Evolutionary conservation across 176 grass and related monocot genomes (phyloP).

Genomic region (Thalia dealbata): DNA sequence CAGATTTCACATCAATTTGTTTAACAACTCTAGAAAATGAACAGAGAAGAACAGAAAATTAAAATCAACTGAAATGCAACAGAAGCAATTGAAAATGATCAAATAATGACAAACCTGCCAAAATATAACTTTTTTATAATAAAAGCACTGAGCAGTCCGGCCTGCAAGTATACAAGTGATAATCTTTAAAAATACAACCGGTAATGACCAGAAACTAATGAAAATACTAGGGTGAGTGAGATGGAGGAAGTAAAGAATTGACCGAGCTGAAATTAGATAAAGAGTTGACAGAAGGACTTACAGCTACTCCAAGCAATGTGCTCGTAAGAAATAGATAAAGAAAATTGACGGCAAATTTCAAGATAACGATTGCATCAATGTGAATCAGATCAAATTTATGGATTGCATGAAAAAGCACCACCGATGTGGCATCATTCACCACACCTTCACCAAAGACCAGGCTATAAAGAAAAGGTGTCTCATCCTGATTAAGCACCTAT

Average conservation of each 20-base stretch:
- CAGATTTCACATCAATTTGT: background rate
- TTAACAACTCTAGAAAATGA: background rate
- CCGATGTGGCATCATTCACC: conserved; percentile 14
- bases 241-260: background rate
- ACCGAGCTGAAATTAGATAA: background rate
- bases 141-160: conserved; percentile 83
- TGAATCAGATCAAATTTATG: conserved; percentile 13
- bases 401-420: conserved; percentile 11
- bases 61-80: background rate
- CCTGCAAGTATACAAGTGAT: conserved; percentile 32
- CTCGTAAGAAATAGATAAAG: conserved; percentile 70
- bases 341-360: conserved; percentile 53
- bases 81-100: background rate
- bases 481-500: conserved; percentile 17
- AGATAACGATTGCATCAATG: background rate
- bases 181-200: conserved; percentile 16
- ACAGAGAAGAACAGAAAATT: background rate
- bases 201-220: conserved; percentile 17
- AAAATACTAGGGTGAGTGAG: background rate
- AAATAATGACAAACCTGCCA: conserved; percentile 48
- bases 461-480: conserved; percentile 13
- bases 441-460: conserved; percentile 16
- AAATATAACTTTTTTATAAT: conserved; percentile 81
- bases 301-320: conserved; percentile 71
- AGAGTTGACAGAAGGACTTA: conserved; percentile 30